A percentile compares a stretch with the other conserved stretches of the same genome.
Evolutionary conservation across 2,329 filamentous ascomycete species (phyloP).

Genomic region (Botrytis elliptica): DNA sequence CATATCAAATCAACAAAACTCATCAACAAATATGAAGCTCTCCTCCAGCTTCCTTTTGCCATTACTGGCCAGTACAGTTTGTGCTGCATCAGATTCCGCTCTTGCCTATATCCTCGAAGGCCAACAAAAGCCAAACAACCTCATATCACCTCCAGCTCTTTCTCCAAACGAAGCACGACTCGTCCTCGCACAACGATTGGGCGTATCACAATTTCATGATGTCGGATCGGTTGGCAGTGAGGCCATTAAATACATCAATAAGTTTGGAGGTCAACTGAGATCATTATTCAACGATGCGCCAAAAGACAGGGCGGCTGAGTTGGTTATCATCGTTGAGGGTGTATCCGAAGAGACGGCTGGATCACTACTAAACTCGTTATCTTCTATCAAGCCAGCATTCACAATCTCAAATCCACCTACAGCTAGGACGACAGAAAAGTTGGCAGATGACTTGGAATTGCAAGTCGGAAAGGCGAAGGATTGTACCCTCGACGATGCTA

Average conservation of each 20-base stretch:
- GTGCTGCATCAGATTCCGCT: slow-evolving; percentile 42
- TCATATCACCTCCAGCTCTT: slow-evolving; percentile 50
- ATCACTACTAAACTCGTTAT: slow-evolving; percentile 45
- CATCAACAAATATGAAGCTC: slow-evolving; percentile 43
- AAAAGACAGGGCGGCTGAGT: slow-evolving; percentile 44
- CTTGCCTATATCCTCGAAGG: slow-evolving; percentile 52
- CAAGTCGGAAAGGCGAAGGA: slow-evolving; percentile 31
- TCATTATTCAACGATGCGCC: slow-evolving; percentile 49
- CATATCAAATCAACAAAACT: slow-evolving; percentile 23
- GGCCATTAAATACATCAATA: slow-evolving; percentile 57
- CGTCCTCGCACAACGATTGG: slow-evolving; percentile 58
- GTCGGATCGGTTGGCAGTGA: slow-evolving; percentile 41
- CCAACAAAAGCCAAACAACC: slow-evolving; percentile 40
- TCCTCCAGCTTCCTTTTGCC: slow-evolving; percentile 42
- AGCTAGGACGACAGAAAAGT: slow-evolving; percentile 34
- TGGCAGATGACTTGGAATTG: slow-evolving; percentile 36
- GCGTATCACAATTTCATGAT: slow-evolving; percentile 46
- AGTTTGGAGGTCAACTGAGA: slow-evolving; percentile 54
- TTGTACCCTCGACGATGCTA: slow-evolving; percentile 34
- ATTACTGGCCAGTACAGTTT: slow-evolving; percentile 41
- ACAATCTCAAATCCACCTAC: slow-evolving; percentile 48
- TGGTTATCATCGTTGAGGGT: slow-evolving; percentile 60
- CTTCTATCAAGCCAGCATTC: slow-evolving; percentile 47
- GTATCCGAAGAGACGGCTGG: slow-evolving; percentile 48
- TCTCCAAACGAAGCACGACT: slow-evolving; percentile 50